These are phyloP conservation scores for Verbena officinalis DNA, from an alignment of 257 asterid genomes.

Conservation along the genomic window DNA sequence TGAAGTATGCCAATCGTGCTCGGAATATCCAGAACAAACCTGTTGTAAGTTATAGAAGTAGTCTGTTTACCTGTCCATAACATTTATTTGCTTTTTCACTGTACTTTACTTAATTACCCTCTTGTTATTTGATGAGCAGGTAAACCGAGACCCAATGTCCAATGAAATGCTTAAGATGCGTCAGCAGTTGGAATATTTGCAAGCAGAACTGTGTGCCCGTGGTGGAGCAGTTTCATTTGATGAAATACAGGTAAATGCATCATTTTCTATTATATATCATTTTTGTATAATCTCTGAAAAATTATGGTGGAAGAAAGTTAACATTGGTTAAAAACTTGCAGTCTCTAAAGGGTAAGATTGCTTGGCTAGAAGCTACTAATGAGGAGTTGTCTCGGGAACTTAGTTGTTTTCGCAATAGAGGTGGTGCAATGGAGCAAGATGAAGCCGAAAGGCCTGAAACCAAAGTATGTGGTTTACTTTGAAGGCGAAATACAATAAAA, in stretches of 20 bases:
- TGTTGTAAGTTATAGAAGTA: constrained; percentile 44
- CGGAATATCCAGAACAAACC: constrained; percentile 80
- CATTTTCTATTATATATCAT: neutral
- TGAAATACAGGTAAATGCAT: constrained; percentile 50
- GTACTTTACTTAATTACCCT: neutral
- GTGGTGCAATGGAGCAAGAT: constrained; percentile 46
- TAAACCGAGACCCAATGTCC: constrained; percentile 70
- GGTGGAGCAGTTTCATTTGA: constrained; percentile 64
- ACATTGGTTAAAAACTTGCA: constrained; percentile 31
- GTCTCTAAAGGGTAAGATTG: constrained; percentile 62
- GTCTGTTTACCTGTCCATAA: constrained; percentile 5
- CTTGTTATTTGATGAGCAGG: constrained; percentile 36
- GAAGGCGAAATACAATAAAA: neutral
- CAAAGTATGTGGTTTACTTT: constrained; percentile 40
- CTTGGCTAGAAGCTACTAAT: constrained; percentile 68
- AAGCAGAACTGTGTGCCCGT: constrained; percentile 76
- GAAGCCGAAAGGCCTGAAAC: constrained; percentile 32
- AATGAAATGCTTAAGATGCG: constrained; percentile 78
- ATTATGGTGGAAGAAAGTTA: constrained; percentile 11
- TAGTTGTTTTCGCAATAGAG: constrained; percentile 53
- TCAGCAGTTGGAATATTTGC: constrained; percentile 65
- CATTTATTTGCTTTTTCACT: neutral
- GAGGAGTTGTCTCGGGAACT: constrained; percentile 63
- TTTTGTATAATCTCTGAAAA: neutral
- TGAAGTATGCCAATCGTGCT: constrained; percentile 79